Base-by-base conservation (phyloP, 805 yeast genomes). In the Metschnikowia dekortorum region DNA sequence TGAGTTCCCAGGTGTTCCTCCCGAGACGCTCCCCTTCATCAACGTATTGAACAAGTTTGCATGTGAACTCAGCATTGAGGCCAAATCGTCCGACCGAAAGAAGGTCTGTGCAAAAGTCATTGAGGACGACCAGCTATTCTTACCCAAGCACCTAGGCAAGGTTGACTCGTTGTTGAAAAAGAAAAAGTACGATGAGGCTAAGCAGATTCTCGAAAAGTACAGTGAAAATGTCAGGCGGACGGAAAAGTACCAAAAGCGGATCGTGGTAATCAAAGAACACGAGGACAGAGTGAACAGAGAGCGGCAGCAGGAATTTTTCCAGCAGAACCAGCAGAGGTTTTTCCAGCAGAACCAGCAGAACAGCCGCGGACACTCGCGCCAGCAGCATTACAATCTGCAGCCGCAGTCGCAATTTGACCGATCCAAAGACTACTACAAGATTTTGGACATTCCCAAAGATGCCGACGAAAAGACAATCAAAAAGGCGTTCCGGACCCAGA, bases 401-500 rank as follows among this genome's bases (percentile, higher is more conserved):
- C 61, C 53, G 44, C 57, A 52, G 16, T 43, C 47, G 68, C 70
- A 67, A 40, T 63, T 62, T 43, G 65, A 72, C 39, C 73, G 73
- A 16, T 68, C 76, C 45, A 81, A 81, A 53, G 96, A 92, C 61
- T 88, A 87, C 61, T 92, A 92, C 67, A 87, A 88, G 61, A 75
- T 87, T 3, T 69, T 92, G 14, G 95, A 84, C 11, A 77, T 92
- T 6, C 57, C 82, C 0, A 72, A 75, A 50, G 79, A 79, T 53
- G 96, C 97, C 0, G 82, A 80, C 50, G 83, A 81, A 1, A 76
- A 78, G 51, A 85, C 87, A 7, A 84, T 92, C 53, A 88, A 85
- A 60, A 85, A 82, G 65, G 95, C 96, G 0, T 86, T 90, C 68
- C 75, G 97, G 51, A 75, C 82, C 7, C 79, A 84, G 61, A 85